Conservation (phyloP, 495 filamentous ascomycete species). For the Pyrenopolyporus hunteri region DNA sequence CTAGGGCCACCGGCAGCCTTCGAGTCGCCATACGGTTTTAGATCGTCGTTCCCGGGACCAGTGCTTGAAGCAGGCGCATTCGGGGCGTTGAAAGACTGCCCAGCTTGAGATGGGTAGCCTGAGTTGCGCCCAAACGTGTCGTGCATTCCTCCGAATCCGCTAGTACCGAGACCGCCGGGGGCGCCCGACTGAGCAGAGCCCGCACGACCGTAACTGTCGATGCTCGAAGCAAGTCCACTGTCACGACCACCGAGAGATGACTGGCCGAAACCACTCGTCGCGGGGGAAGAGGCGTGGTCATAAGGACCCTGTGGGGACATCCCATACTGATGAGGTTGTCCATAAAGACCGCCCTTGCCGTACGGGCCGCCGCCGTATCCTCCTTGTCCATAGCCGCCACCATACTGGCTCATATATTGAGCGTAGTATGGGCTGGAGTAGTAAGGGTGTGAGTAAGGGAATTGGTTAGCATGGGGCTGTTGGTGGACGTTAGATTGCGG, state of each 20-base stretch:
- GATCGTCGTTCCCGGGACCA: constrained; percentile 64
- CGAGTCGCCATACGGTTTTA: constrained; percentile 75
- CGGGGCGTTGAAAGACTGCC: constrained; percentile 69
- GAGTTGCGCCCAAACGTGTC: constrained; percentile 78
- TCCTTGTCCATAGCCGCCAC: constrained; percentile 69
- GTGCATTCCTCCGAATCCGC: constrained; percentile 73
- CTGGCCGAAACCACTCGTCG: constrained; percentile 72
- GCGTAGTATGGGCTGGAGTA: constrained; percentile 75
- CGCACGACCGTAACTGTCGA: constrained; percentile 77
- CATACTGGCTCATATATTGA: constrained; percentile 75
- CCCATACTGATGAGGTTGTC: constrained; percentile 79
- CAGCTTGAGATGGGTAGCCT: constrained; percentile 65
- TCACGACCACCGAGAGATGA: constrained; percentile 72
- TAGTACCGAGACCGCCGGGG: constrained; percentile 66
- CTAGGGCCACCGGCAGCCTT: constrained; percentile 78
- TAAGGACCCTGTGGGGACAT: constrained; percentile 74
- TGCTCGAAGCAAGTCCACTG: constrained; percentile 57
- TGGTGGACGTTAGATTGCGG: constrained; percentile 61
- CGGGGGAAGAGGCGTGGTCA: constrained; percentile 80
- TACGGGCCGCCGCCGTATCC: constrained; percentile 74
- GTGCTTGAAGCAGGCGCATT: constrained; percentile 65
- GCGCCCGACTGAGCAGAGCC: constrained; percentile 76
- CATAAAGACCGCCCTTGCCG: constrained; percentile 81
- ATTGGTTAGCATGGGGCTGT: constrained; percentile 69
- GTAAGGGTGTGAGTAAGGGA: constrained; percentile 86